These are phyloP conservation scores for Claviceps humidiphila DNA, from an alignment of 2,329 filamentous ascomycete species.

Conservation along the genomic window DNA sequence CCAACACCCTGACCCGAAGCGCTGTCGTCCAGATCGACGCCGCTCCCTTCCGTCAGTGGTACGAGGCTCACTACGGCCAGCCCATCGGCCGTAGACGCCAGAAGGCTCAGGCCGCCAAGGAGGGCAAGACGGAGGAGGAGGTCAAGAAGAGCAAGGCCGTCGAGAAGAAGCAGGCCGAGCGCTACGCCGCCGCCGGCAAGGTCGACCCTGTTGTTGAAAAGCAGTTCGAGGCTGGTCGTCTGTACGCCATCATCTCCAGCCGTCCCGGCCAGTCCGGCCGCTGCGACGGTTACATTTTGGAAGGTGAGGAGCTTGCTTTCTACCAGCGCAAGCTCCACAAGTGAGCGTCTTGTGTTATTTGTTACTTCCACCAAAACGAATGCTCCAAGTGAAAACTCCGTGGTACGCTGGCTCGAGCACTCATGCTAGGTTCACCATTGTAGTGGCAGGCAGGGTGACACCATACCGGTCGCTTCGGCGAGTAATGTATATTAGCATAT, in stretches of 20 bases:
- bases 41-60: slow-evolving; percentile 98
- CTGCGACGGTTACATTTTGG: slow-evolving; percentile 92
- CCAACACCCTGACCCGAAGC: slow-evolving; percentile 98
- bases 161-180: slow-evolving; percentile 89
- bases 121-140: slow-evolving; percentile 52
- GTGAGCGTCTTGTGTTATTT: slow-evolving; percentile 39
- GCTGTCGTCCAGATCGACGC: slow-evolving; percentile 98
- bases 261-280: slow-evolving; percentile 95
- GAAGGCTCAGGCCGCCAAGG: slow-evolving; percentile 52
- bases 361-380: neutral
- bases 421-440: too few species aligned
- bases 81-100: slow-evolving; percentile 80
- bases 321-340: slow-evolving; percentile 99
- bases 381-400: too few species aligned
- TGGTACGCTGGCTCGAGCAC: too few species aligned
- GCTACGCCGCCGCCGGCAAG: slow-evolving; percentile 76
- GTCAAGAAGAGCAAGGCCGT: slow-evolving; percentile 91
- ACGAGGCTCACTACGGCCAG: slow-evolving; percentile 98
- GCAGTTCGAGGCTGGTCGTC: slow-evolving; percentile 98
- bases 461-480: too few species aligned
- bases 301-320: slow-evolving; percentile 99
- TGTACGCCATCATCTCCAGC: slow-evolving; percentile 86
- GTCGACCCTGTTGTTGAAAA: slow-evolving; percentile 85
- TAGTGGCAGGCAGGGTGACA: too few species aligned
- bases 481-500: too few species aligned